Conservation (phyloP, 2,329 filamentous ascomycete species). For the Biscogniauxia marginata region DNA sequence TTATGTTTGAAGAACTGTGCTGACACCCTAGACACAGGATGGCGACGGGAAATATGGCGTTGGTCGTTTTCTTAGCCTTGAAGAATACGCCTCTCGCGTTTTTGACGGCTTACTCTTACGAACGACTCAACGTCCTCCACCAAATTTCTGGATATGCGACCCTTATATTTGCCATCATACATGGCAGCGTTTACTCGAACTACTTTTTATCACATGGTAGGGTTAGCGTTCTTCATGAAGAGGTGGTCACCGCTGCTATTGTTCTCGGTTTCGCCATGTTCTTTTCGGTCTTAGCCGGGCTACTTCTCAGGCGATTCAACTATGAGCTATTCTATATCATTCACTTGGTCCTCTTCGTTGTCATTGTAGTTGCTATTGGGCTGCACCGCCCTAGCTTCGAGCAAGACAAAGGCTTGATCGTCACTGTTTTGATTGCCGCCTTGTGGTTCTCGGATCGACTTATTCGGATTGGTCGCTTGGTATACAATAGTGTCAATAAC, state of each 20-base stretch:
- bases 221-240: conserved; percentile 25
- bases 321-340: conserved; percentile 49
- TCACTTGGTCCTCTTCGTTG: conserved; percentile 42
- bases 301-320: conserved; percentile 35
- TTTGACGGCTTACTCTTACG: conserved; percentile 44
- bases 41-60: conserved; percentile 41
- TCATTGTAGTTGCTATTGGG: conserved; percentile 40
- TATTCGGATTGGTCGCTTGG: conserved; percentile 36
- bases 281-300: conserved; percentile 34
- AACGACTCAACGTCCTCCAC: conserved; percentile 47
- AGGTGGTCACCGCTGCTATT: conserved; percentile 36
- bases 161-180: conserved; percentile 36
- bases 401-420: conserved; percentile 34
- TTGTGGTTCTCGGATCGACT: conserved; percentile 47
- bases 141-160: conserved; percentile 44
- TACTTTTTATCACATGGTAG: conserved; percentile 27
- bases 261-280: conserved; percentile 38
- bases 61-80: conserved; percentile 46
- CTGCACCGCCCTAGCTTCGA: conserved; percentile 44
- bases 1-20: background rate
- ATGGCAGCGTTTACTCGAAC: conserved; percentile 35
- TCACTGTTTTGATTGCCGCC: conserved; percentile 37
- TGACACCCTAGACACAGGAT: conserved; percentile 38
- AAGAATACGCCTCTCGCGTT: conserved; percentile 48
- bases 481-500: conserved; percentile 40